phyloP scores from a whole-genome alignment of 495 filamentous ascomycete species.

The Letharia lupina region DNA sequence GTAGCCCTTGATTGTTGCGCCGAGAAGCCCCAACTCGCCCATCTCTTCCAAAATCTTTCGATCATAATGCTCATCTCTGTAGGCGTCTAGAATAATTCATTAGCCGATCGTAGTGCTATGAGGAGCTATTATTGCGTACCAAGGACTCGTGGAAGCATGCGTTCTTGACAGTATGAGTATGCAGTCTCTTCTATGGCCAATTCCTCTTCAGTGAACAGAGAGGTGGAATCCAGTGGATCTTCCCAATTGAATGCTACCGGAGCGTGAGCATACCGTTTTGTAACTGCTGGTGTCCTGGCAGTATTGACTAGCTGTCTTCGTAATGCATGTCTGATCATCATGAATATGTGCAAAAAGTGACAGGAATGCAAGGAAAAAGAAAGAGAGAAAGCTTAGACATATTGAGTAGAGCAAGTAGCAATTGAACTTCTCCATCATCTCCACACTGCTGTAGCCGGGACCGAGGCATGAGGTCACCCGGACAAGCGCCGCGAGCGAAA shows the following conservation, averaged over 20 bases:
- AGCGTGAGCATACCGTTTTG: constrained; percentile 41
- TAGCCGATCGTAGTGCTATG: neutral
- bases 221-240: constrained; percentile 70
- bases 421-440: neutral
- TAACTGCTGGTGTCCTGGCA: constrained; percentile 1
- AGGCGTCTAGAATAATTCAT: constrained; percentile 59
- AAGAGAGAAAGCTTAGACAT: neutral
- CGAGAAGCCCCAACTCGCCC: constrained; percentile 88
- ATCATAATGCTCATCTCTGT: constrained; percentile 90
- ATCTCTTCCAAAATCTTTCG: constrained; percentile 83
- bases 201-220: constrained; percentile 80
- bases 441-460: neutral
- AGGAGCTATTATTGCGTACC: constrained; percentile 46
- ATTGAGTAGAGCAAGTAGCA: neutral
- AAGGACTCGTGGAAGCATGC: constrained; percentile 72
- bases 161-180: constrained; percentile 86
- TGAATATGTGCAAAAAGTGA: neutral
- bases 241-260: constrained; percentile 75
- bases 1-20: constrained; percentile 85
- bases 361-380: neutral
- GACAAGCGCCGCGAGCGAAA: neutral
- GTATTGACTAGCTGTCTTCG: constrained; percentile 10
- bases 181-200: constrained; percentile 81
- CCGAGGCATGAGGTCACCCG: constrained; percentile 11
- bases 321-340: constrained; percentile 11